A percentile compares a stretch with the other conserved stretches of the same genome.
Evolutionary conservation across 2,329 filamentous ascomycete genomes (phyloP).

Genomic region (Pseudogymnoascus sp.): DNA sequence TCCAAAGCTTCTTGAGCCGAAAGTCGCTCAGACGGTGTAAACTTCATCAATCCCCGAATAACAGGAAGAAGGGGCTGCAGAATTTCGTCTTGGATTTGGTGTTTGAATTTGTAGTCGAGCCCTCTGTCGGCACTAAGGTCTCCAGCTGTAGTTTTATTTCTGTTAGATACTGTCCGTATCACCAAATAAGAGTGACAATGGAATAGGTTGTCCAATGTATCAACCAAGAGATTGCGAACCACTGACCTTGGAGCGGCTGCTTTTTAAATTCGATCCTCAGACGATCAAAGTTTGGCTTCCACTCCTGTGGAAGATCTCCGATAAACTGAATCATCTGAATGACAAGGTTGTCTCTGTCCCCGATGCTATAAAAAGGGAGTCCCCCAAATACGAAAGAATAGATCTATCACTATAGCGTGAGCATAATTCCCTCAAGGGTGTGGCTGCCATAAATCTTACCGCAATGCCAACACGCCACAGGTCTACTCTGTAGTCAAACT

Average conservation of each 20-base stretch:
- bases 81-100: not conserved
- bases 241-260: not conserved
- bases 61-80: conserved; percentile 6
- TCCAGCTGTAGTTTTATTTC: not conserved
- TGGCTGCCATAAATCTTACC: not conserved
- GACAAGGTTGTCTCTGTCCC: conserved; percentile 5
- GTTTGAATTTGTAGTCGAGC: conserved; percentile 8
- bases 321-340: conserved; percentile 14
- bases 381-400: conserved; percentile 14
- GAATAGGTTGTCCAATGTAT: not conserved
- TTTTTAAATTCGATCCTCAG: not conserved
- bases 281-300: conserved; percentile 9
- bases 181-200: not conserved
- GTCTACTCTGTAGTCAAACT: conserved; percentile 20
- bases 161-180: not conserved
- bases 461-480: conserved; percentile 18
- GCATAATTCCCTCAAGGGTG: not conserved
- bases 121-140: not conserved
- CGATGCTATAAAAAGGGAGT: conserved; percentile 10
- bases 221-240: not conserved
- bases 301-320: conserved; percentile 13
- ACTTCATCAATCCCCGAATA: conserved; percentile 3
- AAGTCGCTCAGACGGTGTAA: conserved; percentile 1
- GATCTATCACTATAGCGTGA: conserved; percentile 11
- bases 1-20: not conserved